Percentiles rank a stretch among this genome's conserved stretches.
These are phyloP conservation scores for Trichoderma guizhouense DNA, from an alignment of 2,329 filamentous ascomycete genomes.

Conservation along the genomic window DNA sequence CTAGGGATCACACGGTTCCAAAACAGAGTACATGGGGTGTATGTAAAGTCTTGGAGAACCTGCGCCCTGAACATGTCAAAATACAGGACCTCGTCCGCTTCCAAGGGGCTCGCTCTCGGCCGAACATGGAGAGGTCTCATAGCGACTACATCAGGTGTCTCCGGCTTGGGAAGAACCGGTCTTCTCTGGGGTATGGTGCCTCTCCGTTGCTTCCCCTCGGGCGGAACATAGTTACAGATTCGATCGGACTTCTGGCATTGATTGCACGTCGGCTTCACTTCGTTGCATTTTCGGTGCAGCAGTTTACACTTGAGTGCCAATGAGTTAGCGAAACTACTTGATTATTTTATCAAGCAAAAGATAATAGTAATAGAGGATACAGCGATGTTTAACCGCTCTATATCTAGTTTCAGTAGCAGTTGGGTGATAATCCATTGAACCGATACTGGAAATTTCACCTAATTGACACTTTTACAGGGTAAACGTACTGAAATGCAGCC, in stretches of 20 bases:
- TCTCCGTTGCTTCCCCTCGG: background rate
- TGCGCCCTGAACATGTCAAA: conserved; percentile 2
- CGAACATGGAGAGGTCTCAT: background rate
- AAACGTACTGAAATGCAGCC: background rate
- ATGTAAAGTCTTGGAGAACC: background rate
- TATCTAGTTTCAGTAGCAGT: background rate
- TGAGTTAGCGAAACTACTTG: background rate
- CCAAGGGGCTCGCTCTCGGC: background rate
- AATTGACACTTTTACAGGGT: background rate
- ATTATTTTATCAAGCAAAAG: background rate
- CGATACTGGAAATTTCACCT: background rate
- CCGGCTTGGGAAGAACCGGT: background rate
- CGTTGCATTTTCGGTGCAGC: background rate
- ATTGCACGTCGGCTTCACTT: background rate
- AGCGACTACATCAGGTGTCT: background rate
- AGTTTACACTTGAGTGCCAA: background rate
- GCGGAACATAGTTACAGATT: background rate
- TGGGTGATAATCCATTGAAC: background rate
- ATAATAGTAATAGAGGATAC: background rate
- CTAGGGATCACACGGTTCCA: background rate
- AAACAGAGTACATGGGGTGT: background rate
- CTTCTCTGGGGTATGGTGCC: background rate
- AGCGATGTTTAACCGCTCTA: background rate
- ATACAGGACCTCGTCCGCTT: background rate
- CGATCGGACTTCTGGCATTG: background rate